These are phyloP conservation scores for Ogataea nonfermentans DNA, from an alignment of 805 yeast species.

Conservation along the genomic window DNA sequence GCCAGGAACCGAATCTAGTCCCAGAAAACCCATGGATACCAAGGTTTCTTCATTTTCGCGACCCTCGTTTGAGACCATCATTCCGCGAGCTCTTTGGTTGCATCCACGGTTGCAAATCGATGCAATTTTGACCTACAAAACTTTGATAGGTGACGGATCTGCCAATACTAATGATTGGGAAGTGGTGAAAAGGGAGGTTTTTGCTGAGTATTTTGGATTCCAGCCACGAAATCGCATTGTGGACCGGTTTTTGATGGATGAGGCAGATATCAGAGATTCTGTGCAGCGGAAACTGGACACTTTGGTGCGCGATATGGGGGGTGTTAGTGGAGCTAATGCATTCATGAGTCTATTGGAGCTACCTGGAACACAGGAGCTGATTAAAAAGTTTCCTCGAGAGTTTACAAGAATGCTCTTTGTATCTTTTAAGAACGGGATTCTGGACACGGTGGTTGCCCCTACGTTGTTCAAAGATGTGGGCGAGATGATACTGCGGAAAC, in stretches of 20 bases:
- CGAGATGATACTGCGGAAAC: constrained; percentile 16
- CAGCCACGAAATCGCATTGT: constrained; percentile 21
- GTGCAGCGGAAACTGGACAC: constrained; percentile 13
- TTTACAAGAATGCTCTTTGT: constrained; percentile 20
- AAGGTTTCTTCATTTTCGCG: constrained; percentile 1
- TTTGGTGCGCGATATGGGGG: constrained; percentile 21
- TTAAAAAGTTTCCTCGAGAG: constrained; percentile 27
- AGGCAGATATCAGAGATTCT: neutral
- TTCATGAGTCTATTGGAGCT: constrained; percentile 21
- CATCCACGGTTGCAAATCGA: constrained; percentile 33
- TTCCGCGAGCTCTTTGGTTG: constrained; percentile 35
- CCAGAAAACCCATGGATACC: neutral
- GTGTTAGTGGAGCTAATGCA: constrained; percentile 5
- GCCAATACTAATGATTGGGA: constrained; percentile 22
- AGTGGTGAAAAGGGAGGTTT: constrained; percentile 25
- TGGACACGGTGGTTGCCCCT: constrained; percentile 28
- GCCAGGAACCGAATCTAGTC: neutral
- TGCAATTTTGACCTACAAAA: constrained; percentile 32
- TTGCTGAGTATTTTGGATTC: constrained; percentile 26
- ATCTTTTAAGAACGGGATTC: constrained; percentile 23
- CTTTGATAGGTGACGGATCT: constrained; percentile 25
- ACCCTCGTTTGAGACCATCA: constrained; percentile 6
- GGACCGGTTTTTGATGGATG: constrained; percentile 21
- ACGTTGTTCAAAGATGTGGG: constrained; percentile 29
- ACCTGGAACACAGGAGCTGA: constrained; percentile 21